These are phyloP conservation scores for Fusarium musae DNA, from an alignment of 2,329 filamentous ascomycete genomes.

Conservation along the genomic window DNA sequence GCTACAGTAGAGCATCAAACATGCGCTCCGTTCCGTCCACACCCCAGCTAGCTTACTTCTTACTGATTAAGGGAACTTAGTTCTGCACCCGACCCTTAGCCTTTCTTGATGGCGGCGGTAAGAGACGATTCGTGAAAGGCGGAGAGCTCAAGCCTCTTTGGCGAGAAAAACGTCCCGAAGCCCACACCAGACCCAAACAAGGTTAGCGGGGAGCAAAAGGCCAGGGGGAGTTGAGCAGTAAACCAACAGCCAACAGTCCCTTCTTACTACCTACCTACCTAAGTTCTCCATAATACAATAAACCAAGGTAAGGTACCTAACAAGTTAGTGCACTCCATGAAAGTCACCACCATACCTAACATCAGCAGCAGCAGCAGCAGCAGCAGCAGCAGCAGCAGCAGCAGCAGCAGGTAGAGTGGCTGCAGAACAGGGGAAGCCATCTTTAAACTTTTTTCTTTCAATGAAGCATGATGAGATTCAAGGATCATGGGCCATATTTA, in stretches of 20 bases:
- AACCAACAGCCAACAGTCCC: slow-evolving; percentile 27
- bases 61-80: neutral
- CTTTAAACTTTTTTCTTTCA: neutral
- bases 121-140: slow-evolving; percentile 54
- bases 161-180: slow-evolving; percentile 41
- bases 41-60: slow-evolving; percentile 8
- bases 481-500: neutral
- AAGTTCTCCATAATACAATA: slow-evolving; percentile 32
- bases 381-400: slow-evolving; percentile 4
- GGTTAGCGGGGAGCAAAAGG: slow-evolving; percentile 18
- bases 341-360: neutral
- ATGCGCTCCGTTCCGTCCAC: slow-evolving; percentile 7
- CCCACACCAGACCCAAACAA: slow-evolving; percentile 18
- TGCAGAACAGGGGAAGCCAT: slow-evolving; percentile 34
- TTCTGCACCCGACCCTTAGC: slow-evolving; percentile 33
- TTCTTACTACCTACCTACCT: slow-evolving; percentile 1
- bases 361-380: neutral
- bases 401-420: slow-evolving; percentile 39
- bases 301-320: neutral
- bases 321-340: neutral
- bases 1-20: neutral
- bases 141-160: slow-evolving; percentile 40
- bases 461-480: neutral
- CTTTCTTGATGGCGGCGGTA: slow-evolving; percentile 49
- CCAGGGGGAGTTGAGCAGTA: slow-evolving; percentile 28